Percentiles rank a stretch among this genome's conserved stretches.
phyloP scores from a whole-genome alignment of 2,329 filamentous ascomycete species.

The Curvularia verruculosa region DNA sequence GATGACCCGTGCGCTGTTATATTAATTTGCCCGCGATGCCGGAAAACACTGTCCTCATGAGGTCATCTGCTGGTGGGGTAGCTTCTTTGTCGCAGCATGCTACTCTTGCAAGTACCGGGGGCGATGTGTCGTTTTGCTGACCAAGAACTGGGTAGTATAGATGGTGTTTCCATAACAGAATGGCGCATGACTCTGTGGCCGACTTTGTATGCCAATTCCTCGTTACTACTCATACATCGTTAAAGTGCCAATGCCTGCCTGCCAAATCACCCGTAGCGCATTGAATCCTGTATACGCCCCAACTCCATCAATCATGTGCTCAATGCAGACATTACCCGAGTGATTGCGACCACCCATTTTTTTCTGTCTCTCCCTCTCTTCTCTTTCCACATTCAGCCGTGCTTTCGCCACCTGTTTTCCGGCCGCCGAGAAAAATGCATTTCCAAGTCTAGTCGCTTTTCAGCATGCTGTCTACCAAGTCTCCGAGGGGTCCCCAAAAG shows the following conservation, averaged over 20 bases:
- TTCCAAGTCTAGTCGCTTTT: constrained; percentile 68
- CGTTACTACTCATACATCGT: constrained; percentile 25
- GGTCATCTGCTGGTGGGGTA: constrained; percentile 2
- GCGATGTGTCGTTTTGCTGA: neutral
- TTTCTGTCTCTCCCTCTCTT: neutral
- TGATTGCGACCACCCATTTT: neutral
- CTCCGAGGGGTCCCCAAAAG: constrained; percentile 94
- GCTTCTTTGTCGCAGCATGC: neutral
- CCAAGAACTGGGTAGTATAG: neutral
- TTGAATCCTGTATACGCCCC: neutral
- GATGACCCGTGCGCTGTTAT: constrained; percentile 11
- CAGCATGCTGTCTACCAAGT: constrained; percentile 97
- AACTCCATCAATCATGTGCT: constrained; percentile 14
- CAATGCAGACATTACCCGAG: neutral
- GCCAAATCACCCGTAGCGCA: constrained; percentile 11
- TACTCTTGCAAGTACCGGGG: neutral
- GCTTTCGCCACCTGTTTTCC: neutral
- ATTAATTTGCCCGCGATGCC: constrained; percentile 2
- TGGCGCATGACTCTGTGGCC: neutral
- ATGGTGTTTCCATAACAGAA: neutral
- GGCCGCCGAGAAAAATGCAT: neutral
- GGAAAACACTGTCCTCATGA: neutral
- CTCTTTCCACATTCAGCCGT: neutral
- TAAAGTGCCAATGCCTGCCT: constrained; percentile 18
- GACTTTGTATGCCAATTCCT: constrained; percentile 1